Evolutionary conservation across 192 early-diverging fungal genomes (phyloP).

Genomic region (Phycomyces blakesleeanus): DNA sequence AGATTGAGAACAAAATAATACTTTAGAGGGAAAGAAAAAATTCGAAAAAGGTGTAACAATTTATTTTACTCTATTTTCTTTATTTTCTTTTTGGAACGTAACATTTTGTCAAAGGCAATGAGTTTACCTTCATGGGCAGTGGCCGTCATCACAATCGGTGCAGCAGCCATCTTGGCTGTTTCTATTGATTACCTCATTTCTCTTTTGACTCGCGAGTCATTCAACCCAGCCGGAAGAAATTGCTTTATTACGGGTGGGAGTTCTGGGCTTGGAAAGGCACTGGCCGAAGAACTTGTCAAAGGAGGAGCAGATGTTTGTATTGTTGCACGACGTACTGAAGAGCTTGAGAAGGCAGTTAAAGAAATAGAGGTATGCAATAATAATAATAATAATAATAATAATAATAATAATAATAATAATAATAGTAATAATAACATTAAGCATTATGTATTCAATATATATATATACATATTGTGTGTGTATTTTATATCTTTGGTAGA

Average conservation of each 20-base stretch:
- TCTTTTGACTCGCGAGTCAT: conserved; percentile 18
- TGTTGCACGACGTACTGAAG: background rate
- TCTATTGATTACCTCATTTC: conserved; percentile 14
- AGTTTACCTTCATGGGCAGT: conserved; percentile 27
- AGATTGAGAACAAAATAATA: no score
- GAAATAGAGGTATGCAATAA: background rate
- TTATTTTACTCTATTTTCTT: background rate
- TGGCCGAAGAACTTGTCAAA: background rate
- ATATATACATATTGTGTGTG: no score
- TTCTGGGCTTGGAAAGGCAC: conserved; percentile 39
- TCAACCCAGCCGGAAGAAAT: conserved; percentile 55
- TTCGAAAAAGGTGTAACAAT: background rate
- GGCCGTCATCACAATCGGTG: conserved; percentile 22
- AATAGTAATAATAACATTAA: background rate
- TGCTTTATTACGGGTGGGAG: conserved; percentile 75
- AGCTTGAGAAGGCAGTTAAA: background rate
- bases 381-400: background rate
- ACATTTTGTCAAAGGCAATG: conserved; percentile 5
- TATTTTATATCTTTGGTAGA: no score
- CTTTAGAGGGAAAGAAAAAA: no score
- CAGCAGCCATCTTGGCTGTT: conserved; percentile 11
- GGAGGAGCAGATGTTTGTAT: background rate
- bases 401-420: background rate
- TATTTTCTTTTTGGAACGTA: background rate
- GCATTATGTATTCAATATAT: no score